Evolutionary conservation across 2,329 filamentous ascomycete species (phyloP).

Genomic region (Pseudogymnoascus sp.): DNA sequence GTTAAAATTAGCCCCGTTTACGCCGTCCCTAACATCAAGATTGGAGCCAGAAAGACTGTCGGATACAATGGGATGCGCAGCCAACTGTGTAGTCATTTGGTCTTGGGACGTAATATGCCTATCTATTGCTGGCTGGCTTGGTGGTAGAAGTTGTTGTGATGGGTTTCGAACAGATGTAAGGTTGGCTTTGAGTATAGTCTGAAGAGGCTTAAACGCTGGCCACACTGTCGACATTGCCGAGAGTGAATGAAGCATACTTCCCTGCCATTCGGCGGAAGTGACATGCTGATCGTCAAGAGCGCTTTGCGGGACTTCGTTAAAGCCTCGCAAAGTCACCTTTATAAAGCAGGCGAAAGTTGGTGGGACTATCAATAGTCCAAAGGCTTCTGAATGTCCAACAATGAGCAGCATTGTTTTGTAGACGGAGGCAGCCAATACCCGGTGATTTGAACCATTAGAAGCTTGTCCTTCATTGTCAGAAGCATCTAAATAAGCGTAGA

Average conservation of each 20-base stretch:
- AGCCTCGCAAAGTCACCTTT: constrained; percentile 26
- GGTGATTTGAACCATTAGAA: not conserved
- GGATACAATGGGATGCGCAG: not conserved
- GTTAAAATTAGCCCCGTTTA: not conserved
- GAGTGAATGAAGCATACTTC: constrained; percentile 22
- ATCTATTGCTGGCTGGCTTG: not conserved
- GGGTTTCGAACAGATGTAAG: constrained; percentile 12
- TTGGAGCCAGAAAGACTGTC: not conserved
- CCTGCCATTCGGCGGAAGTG: constrained; percentile 23
- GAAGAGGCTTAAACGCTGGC: constrained; percentile 22
- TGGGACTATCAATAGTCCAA: constrained; percentile 31
- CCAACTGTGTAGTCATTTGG: not conserved
- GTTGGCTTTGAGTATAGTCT: constrained; percentile 9
- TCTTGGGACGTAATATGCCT: not conserved
- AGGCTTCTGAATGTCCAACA: constrained; percentile 31
- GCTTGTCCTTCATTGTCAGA: not conserved
- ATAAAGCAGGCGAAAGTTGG: constrained; percentile 35
- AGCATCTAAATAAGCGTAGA: not conserved
- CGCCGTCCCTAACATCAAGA: not conserved
- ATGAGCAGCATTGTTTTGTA: constrained; percentile 22
- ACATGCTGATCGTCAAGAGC: constrained; percentile 24
- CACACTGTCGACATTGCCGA: constrained; percentile 23
- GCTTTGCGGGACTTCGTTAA: constrained; percentile 20
- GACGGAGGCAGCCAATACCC: not conserved
- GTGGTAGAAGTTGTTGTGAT: not conserved